Evolutionary conservation across 768 basidiomycete species (phyloP).

Genomic region (Russula sp.): DNA sequence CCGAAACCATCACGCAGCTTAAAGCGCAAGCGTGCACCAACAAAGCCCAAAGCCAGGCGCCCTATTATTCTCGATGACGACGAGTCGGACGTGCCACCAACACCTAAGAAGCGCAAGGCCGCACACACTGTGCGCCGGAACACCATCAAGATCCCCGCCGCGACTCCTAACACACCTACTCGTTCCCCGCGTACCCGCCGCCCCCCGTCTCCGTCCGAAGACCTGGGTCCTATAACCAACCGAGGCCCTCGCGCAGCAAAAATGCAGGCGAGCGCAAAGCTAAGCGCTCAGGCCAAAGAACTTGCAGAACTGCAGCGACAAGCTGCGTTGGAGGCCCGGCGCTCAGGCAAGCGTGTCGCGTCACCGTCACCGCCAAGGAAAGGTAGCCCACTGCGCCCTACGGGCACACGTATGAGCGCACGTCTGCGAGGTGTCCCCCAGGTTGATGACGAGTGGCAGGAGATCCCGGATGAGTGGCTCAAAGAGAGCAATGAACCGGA

Average conservation of each 20-base stretch:
- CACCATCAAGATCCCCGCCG: constrained; percentile 4
- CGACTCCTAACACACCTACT: constrained; percentile 5
- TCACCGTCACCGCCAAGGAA: constrained; percentile 16
- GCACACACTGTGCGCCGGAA: constrained; percentile 14
- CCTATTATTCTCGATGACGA: constrained; percentile 23
- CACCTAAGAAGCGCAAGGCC: constrained; percentile 26
- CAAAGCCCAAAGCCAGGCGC: constrained; percentile 29
- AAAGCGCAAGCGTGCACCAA: constrained; percentile 37
- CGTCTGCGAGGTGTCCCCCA: constrained; percentile 47
- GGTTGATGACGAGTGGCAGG: constrained; percentile 63
- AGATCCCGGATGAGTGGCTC: constrained; percentile 74
- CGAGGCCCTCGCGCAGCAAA: constrained; percentile 61
- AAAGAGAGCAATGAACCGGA: constrained; percentile 25
- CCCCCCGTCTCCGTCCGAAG: constrained; percentile 3
- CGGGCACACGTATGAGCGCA: constrained; percentile 62
- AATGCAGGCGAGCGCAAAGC: constrained; percentile 59
- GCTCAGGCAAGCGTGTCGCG: constrained; percentile 17
- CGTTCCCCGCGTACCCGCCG: constrained; percentile 14
- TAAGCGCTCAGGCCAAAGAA: constrained; percentile 64
- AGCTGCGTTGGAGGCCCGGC: constrained; percentile 30
- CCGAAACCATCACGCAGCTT: constrained; percentile 41
- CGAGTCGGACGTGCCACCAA: constrained; percentile 24
- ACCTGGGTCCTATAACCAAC: constrained; percentile 27
- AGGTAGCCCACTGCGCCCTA: constrained; percentile 30
- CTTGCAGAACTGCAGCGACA: constrained; percentile 57